A percentile compares a stretch with the other conserved stretches of the same genome.
phyloP scores from a whole-genome alignment of 192 early-diverging fungal species.

The Gaertneriomyces semiglobifer region DNA sequence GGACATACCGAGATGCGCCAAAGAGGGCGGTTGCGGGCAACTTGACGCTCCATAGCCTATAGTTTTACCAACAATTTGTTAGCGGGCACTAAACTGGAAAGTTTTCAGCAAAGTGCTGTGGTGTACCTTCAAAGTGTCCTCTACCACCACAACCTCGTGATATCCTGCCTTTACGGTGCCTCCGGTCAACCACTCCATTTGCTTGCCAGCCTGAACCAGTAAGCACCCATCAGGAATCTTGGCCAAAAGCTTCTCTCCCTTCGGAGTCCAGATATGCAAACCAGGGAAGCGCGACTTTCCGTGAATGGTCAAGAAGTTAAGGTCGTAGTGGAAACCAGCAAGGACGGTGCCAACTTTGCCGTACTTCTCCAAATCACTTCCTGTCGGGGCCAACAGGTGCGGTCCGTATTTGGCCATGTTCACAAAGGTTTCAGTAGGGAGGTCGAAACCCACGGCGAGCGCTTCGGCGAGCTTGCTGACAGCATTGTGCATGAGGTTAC shows the following conservation, averaged over 20 bases:
- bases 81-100: not conserved
- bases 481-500: constrained; percentile 53
- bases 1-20: constrained; percentile 57
- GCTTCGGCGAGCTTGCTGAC: constrained; percentile 56
- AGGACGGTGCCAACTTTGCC: constrained; percentile 59
- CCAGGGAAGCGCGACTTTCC: constrained; percentile 73
- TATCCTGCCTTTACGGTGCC: constrained; percentile 63
- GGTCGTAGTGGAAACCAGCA: constrained; percentile 58
- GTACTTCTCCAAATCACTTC: constrained; percentile 61
- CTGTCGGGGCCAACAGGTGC: constrained; percentile 70
- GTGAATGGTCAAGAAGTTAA: constrained; percentile 70
- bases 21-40: constrained; percentile 46
- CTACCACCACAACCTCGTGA: constrained; percentile 67
- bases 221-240: constrained; percentile 65
- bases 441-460: constrained; percentile 61
- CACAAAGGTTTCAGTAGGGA: constrained; percentile 54
- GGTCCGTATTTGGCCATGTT: constrained; percentile 58
- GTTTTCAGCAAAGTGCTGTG: not conserved
- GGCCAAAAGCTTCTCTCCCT: constrained; percentile 57
- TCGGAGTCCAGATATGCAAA: constrained; percentile 67
- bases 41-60: constrained; percentile 51
- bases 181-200: constrained; percentile 67
- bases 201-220: constrained; percentile 56
- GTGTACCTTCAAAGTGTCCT: constrained; percentile 45
- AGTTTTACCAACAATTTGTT: not conserved